Conservation (phyloP, 352 stramenopile species). For the Phytophthora lateralis region DNA sequence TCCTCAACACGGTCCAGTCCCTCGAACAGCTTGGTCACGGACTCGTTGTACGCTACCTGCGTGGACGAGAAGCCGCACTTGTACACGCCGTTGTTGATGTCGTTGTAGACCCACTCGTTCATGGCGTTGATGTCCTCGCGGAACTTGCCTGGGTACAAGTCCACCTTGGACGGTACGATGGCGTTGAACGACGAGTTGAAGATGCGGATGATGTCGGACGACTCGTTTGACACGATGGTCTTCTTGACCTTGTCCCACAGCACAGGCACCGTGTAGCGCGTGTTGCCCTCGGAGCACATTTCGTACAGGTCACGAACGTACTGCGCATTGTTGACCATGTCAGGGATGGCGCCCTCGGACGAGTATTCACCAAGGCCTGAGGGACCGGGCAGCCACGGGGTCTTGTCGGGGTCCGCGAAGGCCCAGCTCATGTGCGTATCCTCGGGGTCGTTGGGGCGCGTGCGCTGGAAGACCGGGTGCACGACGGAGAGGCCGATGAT, state of each 20-base stretch:
- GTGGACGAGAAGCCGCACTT: slow-evolving; percentile 91
- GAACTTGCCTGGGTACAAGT: slow-evolving; percentile 83
- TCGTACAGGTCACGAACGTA: slow-evolving; percentile 87
- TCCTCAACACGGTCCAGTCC: slow-evolving; percentile 74
- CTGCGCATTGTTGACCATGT: slow-evolving; percentile 67
- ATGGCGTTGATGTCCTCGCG: slow-evolving; percentile 87
- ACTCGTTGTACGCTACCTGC: slow-evolving; percentile 90
- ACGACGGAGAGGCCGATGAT: slow-evolving; percentile 94
- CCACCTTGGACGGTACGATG: slow-evolving; percentile 66
- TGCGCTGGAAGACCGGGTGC: slow-evolving; percentile 85
- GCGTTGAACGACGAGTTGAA: slow-evolving; percentile 85
- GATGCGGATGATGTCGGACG: slow-evolving; percentile 93
- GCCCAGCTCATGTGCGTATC: slow-evolving; percentile 82
- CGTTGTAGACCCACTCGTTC: slow-evolving; percentile 92
- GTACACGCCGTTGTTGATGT: slow-evolving; percentile 94
- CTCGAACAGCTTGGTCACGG: slow-evolving; percentile 71
- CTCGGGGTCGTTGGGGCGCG: slow-evolving; percentile 68
- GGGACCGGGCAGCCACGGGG: slow-evolving; percentile 62
- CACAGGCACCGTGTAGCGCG: slow-evolving; percentile 90
- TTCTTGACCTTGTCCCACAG: slow-evolving; percentile 91
- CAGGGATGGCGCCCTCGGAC: slow-evolving; percentile 61
- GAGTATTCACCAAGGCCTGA: slow-evolving; percentile 76
- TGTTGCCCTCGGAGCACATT: slow-evolving; percentile 71
- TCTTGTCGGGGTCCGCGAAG: slow-evolving; percentile 74
- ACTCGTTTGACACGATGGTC: slow-evolving; percentile 95